Percentiles rank a stretch among this genome's conserved stretches.
These are phyloP conservation scores for Barnettozyma sucrosica DNA, from an alignment of 805 yeast species.

Conservation along the genomic window DNA sequence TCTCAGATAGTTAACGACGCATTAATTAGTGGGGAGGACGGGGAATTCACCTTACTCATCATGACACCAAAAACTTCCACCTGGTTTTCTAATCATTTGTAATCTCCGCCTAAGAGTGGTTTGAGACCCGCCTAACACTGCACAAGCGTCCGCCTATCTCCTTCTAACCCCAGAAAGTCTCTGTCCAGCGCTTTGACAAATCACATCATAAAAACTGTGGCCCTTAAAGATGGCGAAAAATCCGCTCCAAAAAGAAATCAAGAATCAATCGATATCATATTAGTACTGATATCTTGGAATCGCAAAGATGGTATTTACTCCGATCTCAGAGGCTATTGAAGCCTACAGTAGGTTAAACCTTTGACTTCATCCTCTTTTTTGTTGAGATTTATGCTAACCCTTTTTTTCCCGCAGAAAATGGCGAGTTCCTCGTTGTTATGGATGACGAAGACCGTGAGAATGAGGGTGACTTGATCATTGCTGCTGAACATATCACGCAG, in stretches of 20 bases:
- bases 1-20: too few relatives aligned
- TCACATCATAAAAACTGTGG: slow-evolving; percentile 6
- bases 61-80: not conserved
- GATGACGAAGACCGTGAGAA: slow-evolving; percentile 95
- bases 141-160: not conserved
- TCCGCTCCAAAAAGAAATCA: not conserved
- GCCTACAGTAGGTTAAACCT: slow-evolving; percentile 45
- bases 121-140: not conserved
- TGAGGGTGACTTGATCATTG: slow-evolving; percentile 93
- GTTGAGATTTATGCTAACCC: slow-evolving; percentile 6
- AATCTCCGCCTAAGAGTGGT: not conserved
- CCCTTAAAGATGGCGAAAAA: not conserved
- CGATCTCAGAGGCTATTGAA: slow-evolving; percentile 66
- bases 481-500: slow-evolving; percentile 77
- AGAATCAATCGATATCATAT: not conserved
- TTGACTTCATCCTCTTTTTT: not conserved
- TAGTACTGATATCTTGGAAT: not conserved
- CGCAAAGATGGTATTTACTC: slow-evolving; percentile 31
- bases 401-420: slow-evolving; percentile 15
- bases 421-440: slow-evolving; percentile 82
- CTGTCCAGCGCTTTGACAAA: not conserved
- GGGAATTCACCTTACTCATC: not conserved
- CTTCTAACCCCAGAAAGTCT: not conserved
- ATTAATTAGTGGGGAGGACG: too few relatives aligned
- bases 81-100: not conserved